A percentile compares a stretch with the other conserved stretches of the same genome.
phyloP scores from a whole-genome alignment of 2,329 filamentous ascomycete genomes.

The Trichoderma asperellum region DNA sequence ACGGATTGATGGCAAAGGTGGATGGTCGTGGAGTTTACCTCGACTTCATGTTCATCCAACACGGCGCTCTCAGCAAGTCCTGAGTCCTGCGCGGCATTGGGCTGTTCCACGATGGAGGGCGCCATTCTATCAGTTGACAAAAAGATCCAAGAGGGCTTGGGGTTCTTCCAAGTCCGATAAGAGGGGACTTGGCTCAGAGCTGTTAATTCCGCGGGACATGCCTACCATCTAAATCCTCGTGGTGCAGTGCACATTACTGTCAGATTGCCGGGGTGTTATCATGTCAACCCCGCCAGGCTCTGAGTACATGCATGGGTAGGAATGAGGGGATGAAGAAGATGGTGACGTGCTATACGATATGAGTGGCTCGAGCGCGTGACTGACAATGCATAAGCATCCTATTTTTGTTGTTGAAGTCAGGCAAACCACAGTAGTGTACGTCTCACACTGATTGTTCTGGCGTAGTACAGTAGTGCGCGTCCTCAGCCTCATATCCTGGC shows the following conservation, averaged over 20 bases:
- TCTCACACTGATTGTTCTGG: background rate
- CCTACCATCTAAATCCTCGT: background rate
- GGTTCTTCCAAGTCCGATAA: background rate
- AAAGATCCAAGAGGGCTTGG: background rate
- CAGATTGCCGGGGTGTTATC: background rate
- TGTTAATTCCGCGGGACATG: background rate
- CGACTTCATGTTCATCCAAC: background rate
- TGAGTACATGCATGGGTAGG: background rate
- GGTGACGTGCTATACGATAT: background rate
- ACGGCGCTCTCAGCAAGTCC: background rate
- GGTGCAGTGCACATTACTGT: background rate
- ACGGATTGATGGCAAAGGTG: background rate
- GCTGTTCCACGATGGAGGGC: background rate
- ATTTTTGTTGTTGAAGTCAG: background rate
- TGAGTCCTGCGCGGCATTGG: background rate
- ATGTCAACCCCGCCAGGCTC: background rate
- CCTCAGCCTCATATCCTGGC: background rate
- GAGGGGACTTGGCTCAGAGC: background rate
- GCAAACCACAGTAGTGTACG: background rate
- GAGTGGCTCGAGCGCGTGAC: background rate
- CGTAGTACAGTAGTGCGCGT: background rate
- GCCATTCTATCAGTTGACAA: background rate
- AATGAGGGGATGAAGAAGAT: background rate
- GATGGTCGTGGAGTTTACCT: background rate
- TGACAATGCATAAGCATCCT: background rate